Evolutionary conservation across 192 early-diverging fungal genomes (phyloP).

Genomic region (Podila clonocystis): DNA sequence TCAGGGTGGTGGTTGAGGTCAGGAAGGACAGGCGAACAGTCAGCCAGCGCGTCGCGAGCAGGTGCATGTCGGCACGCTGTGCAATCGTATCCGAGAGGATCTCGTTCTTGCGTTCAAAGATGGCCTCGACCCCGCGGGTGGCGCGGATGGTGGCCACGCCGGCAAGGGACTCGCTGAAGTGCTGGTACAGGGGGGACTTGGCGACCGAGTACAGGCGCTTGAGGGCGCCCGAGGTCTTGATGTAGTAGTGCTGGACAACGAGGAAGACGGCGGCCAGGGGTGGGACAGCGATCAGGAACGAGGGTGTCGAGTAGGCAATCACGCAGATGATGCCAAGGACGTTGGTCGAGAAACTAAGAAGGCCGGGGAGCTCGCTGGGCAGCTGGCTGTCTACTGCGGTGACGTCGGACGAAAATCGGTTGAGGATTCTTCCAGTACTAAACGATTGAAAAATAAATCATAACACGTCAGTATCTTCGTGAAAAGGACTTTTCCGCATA

Average conservation of each 20-base stretch:
- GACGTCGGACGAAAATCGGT: conserved; percentile 91
- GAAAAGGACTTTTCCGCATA: neutral
- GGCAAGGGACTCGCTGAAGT: conserved; percentile 69
- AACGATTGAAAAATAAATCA: conserved; percentile 10
- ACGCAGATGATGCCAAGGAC: conserved; percentile 52
- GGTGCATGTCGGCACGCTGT: conserved; percentile 9
- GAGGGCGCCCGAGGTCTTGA: conserved; percentile 76
- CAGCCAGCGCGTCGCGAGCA: conserved; percentile 76
- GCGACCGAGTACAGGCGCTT: conserved; percentile 87
- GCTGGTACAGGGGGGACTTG: conserved; percentile 82
- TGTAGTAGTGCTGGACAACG: conserved; percentile 66
- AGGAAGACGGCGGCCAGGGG: conserved; percentile 58
- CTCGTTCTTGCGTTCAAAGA: conserved; percentile 24
- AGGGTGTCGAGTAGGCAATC: conserved; percentile 55
- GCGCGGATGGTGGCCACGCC: conserved; percentile 73
- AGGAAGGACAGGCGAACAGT: conserved; percentile 71
- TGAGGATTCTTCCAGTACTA: conserved; percentile 85
- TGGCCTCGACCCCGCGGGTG: conserved; percentile 61
- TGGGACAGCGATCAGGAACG: conserved; percentile 59
- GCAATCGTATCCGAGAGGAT: conserved; percentile 8
- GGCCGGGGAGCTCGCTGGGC: conserved; percentile 55
- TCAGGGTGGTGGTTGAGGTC: conserved; percentile 69
- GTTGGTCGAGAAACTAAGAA: conserved; percentile 33
- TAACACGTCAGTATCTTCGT: neutral
- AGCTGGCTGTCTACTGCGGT: conserved; percentile 76